These are phyloP conservation scores for Auricularia sp. DNA, from an alignment of 768 basidiomycete species.

Conservation along the genomic window DNA sequence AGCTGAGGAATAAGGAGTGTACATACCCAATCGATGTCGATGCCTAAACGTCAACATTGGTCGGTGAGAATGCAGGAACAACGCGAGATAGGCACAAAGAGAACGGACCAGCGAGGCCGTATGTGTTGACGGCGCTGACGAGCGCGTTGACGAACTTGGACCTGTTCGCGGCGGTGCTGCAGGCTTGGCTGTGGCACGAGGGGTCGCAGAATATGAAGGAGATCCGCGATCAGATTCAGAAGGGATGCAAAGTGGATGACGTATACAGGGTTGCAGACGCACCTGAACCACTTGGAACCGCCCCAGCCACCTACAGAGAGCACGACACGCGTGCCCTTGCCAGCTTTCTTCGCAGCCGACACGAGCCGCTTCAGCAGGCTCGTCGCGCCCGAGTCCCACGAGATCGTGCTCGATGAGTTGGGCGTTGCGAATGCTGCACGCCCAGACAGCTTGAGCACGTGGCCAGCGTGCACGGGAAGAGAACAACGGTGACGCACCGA, in stretches of 20 bases:
- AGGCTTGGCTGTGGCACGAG: slow-evolving; percentile 34
- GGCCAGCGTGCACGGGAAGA: neutral
- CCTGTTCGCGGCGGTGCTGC: slow-evolving; percentile 39
- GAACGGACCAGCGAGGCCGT: slow-evolving; percentile 46
- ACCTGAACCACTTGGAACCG: slow-evolving; percentile 34
- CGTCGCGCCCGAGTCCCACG: slow-evolving; percentile 40
- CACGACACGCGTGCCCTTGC: slow-evolving; percentile 51
- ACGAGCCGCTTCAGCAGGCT: slow-evolving; percentile 49
- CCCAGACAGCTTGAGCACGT: neutral
- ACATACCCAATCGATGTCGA: slow-evolving; percentile 52
- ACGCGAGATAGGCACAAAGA: neutral
- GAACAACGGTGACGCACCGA: slow-evolving; percentile 30
- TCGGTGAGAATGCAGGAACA: neutral
- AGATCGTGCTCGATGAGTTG: slow-evolving; percentile 41
- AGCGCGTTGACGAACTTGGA: slow-evolving; percentile 48
- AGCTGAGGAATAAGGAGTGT: neutral
- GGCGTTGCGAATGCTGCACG: slow-evolving; percentile 57
- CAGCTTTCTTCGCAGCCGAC: slow-evolving; percentile 40
- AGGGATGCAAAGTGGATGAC: neutral
- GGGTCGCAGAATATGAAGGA: neutral
- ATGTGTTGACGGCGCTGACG: slow-evolving; percentile 42
- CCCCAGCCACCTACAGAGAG: slow-evolving; percentile 68
- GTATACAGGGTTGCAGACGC: neutral
- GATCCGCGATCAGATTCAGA: neutral
- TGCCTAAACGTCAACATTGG: slow-evolving; percentile 17